Conservation (phyloP, 176 grass and related monocot genomes). For the Ananas comosus region DNA sequence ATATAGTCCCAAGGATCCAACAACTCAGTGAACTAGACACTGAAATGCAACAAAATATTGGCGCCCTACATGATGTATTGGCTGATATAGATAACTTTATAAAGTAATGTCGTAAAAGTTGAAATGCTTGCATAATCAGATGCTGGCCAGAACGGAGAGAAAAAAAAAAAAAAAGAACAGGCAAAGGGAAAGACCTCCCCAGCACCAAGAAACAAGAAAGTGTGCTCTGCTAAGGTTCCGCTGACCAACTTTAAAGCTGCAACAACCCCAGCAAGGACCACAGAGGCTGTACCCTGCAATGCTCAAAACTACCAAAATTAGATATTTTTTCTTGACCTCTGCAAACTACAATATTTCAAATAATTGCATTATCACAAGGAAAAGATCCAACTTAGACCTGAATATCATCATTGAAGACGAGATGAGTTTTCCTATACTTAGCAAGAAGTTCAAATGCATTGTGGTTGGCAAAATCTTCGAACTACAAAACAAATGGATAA, state of each 20-base stretch:
- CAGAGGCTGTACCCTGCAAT: constrained; percentile 76
- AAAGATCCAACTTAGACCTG: constrained; percentile 44
- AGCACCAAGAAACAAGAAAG: constrained; percentile 92
- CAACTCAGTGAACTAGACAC: no score
- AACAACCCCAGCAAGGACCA: constrained; percentile 88
- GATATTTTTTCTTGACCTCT: background rate
- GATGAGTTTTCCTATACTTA: constrained; percentile 74
- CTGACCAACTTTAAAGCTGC: constrained; percentile 63
- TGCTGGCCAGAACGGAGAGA: background rate
- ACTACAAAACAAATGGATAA: constrained; percentile 34
- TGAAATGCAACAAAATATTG: no score
- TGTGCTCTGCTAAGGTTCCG: constrained; percentile 75
- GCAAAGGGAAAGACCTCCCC: constrained; percentile 53
- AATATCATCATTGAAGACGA: constrained; percentile 99
- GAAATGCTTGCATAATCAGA: background rate
- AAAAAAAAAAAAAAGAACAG: background rate
- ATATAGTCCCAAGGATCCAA: no score
- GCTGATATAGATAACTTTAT: background rate
- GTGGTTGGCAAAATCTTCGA: constrained; percentile 97
- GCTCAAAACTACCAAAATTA: constrained; percentile 3
- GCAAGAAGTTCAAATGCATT: constrained; percentile 92
- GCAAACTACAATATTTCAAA: background rate
- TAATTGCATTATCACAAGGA: background rate
- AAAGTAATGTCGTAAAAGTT: background rate
- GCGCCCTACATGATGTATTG: no score